A percentile compares a stretch with the other conserved stretches of the same genome.
These are phyloP conservation scores for Saccharomycopsis malanga DNA, from an alignment of 805 yeast genomes.

Conservation along the genomic window DNA sequence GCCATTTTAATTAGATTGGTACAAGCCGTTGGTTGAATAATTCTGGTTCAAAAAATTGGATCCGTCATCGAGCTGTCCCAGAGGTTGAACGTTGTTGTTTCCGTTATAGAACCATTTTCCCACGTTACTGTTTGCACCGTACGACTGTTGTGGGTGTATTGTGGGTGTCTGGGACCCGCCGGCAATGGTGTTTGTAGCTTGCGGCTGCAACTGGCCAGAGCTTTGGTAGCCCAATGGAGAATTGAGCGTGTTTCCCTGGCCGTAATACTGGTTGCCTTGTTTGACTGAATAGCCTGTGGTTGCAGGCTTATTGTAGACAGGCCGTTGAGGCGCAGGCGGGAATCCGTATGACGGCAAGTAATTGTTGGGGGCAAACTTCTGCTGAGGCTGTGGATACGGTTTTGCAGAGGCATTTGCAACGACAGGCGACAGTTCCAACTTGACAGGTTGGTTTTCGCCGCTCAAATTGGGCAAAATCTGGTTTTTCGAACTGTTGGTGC, in stretches of 20 bases:
- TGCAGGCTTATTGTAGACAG: background rate
- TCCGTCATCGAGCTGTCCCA: constrained; percentile 2
- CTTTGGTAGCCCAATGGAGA: background rate
- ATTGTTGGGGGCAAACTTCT: background rate
- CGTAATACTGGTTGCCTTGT: background rate
- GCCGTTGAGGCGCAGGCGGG: constrained; percentile 6
- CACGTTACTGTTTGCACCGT: background rate
- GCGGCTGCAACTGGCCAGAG: background rate
- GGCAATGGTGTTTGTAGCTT: no score
- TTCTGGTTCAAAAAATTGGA: background rate
- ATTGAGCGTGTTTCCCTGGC: background rate
- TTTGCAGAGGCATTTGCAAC: no score
- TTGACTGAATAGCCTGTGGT: constrained; percentile 1
- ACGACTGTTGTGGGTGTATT: constrained; percentile 1
- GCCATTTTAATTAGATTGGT: background rate
- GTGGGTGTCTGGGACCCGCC: background rate
- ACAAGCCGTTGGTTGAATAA: background rate
- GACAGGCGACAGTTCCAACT: background rate
- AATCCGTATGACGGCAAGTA: background rate
- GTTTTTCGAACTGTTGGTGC: background rate
- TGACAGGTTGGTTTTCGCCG: background rate
- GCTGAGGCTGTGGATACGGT: constrained; percentile 7
- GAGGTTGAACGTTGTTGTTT: constrained; percentile 1
- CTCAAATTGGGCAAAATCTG: background rate
- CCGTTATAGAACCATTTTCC: background rate